A percentile compares a stretch with the other conserved stretches of the same genome.
Conservation (phyloP, 2,329 filamentous ascomycete genomes). For the Fusarium sp. region DNA sequence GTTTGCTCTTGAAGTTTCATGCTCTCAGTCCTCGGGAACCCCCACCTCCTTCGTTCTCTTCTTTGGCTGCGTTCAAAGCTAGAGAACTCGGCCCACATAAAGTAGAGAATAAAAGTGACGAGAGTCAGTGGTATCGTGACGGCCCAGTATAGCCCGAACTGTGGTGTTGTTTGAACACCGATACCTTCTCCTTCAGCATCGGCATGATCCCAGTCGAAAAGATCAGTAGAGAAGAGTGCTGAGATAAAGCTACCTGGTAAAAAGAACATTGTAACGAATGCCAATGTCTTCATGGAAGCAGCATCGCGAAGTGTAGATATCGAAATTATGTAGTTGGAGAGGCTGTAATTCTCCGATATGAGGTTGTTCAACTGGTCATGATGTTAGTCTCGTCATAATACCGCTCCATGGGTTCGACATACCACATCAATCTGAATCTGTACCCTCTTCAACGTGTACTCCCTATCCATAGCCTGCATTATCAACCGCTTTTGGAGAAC, state of each 20-base stretch:
- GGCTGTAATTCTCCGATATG: constrained; percentile 52
- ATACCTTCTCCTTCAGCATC: constrained; percentile 43
- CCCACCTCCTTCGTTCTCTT: constrained; percentile 26
- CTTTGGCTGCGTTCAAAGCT: constrained; percentile 38
- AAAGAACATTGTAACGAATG: constrained; percentile 57
- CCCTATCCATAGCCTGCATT: constrained; percentile 53
- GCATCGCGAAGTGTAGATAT: constrained; percentile 53
- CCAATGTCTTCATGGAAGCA: constrained; percentile 57
- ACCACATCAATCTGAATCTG: constrained; percentile 55
- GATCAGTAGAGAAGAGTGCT: constrained; percentile 53
- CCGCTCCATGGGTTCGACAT: constrained; percentile 18
- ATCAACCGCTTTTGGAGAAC: constrained; percentile 48
- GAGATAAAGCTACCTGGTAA: constrained; percentile 56
- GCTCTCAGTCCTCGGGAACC: constrained; percentile 26
- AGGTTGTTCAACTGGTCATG: constrained; percentile 50
- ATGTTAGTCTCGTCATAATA: constrained; percentile 8
- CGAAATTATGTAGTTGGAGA: constrained; percentile 51
- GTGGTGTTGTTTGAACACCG: constrained; percentile 47
- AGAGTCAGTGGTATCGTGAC: constrained; percentile 54
- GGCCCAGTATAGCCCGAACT: constrained; percentile 55
- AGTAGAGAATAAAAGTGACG: constrained; percentile 51
- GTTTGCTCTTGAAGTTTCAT: constrained; percentile 18
- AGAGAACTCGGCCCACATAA: constrained; percentile 48
- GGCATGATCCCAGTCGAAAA: constrained; percentile 49
- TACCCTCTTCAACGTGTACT: constrained; percentile 51